These are phyloP conservation scores for Naegleria gruberi DNA, from an alignment of 208 protist species.

Conservation along the genomic window DNA sequence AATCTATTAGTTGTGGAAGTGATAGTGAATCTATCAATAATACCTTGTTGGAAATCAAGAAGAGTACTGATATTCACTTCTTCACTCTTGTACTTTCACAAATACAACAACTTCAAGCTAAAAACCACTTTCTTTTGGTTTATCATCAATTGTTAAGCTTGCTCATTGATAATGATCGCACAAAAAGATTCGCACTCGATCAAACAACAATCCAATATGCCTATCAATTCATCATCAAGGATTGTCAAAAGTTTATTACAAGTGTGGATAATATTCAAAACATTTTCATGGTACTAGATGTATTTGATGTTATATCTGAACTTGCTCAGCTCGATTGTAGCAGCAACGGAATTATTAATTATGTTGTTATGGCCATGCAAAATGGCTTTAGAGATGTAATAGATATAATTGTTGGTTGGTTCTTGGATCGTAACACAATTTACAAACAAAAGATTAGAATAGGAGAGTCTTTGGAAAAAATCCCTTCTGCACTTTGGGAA, in stretches of 20 bases:
- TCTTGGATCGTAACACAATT: neutral
- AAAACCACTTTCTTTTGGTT: neutral
- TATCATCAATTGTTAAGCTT: neutral
- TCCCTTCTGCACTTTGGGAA: neutral
- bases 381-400: neutral
- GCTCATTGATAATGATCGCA: neutral
- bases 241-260: neutral
- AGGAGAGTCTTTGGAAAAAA: neutral
- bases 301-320: neutral
- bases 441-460: neutral
- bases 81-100: neutral
- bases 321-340: neutral
- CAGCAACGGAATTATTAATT: neutral
- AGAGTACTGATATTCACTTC: neutral
- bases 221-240: neutral
- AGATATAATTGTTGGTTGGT: conserved; percentile 1
- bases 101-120: neutral
- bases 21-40: neutral
- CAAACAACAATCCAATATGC: neutral
- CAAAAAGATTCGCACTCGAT: neutral
- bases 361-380: neutral
- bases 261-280: neutral
- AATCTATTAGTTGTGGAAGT: neutral
- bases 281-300: neutral
- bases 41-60: neutral